Conservation (phyloP, 495 filamentous ascomycete species). For the Pyrenula aspistea region DNA sequence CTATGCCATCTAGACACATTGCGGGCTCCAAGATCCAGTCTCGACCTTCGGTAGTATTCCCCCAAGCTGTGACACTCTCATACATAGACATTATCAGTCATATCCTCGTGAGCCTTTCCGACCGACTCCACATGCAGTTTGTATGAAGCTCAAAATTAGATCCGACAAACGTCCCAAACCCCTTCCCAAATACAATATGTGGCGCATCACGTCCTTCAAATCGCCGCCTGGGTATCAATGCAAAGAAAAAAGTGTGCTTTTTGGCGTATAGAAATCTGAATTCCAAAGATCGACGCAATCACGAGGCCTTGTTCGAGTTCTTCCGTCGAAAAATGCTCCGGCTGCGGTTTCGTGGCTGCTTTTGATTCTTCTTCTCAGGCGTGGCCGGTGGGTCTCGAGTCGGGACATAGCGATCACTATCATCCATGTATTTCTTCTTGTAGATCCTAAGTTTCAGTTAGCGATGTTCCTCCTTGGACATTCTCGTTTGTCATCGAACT, state of each 20-base stretch:
- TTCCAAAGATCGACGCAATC: neutral
- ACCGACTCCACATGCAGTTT: neutral
- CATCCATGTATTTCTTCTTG: slow-evolving; percentile 86
- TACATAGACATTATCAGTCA: neutral
- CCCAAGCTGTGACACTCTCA: no score
- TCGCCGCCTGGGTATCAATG: neutral
- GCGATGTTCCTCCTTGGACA: slow-evolving; percentile 6
- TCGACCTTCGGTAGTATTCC: neutral
- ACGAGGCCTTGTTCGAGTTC: slow-evolving; percentile 24
- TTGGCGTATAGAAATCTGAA: no score
- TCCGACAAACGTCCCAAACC: neutral
- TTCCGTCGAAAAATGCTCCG: slow-evolving; percentile 56
- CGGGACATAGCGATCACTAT: slow-evolving; percentile 39
- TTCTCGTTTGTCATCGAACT: slow-evolving; percentile 17
- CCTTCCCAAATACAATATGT: neutral
- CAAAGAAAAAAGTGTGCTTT: neutral
- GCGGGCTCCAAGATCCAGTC: neutral
- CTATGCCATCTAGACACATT: neutral
- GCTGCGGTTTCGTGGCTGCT: slow-evolving; percentile 40
- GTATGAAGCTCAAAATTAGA: neutral
- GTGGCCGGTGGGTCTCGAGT: slow-evolving; percentile 24
- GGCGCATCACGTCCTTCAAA: neutral
- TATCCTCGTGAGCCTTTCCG: neutral
- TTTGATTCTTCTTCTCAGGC: slow-evolving; percentile 46
- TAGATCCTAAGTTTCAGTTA: slow-evolving; percentile 56